Evolutionary conservation across 2,329 filamentous ascomycete species (phyloP).

Genomic region (Exophiala xenobiotica): DNA sequence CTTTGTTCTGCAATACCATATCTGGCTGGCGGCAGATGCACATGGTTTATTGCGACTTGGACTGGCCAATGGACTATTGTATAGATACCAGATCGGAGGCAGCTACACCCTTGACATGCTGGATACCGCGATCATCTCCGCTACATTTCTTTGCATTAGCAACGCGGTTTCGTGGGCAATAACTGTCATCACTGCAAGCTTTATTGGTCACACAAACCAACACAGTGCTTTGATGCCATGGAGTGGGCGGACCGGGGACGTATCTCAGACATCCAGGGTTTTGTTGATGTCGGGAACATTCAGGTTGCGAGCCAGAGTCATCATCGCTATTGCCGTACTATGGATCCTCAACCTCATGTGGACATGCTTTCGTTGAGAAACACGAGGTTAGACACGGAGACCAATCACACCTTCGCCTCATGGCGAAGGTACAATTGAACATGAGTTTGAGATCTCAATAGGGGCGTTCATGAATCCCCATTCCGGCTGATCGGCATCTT

Average conservation of each 20-base stretch:
- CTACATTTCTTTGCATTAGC: conserved; percentile 46
- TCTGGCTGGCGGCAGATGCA: conserved; percentile 61
- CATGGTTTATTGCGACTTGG: conserved; percentile 49
- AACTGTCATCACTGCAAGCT: conserved; percentile 39
- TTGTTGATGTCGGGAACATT: neutral
- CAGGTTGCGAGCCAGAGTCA: neutral
- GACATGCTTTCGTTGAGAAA: neutral
- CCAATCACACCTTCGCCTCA: neutral
- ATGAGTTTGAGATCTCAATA: neutral
- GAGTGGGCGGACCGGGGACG: neutral
- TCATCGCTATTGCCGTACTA: neutral
- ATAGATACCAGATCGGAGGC: neutral
- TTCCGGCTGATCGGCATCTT: neutral
- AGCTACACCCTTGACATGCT: conserved; percentile 32
- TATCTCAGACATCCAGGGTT: neutral
- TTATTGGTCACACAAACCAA: conserved; percentile 24
- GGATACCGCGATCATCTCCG: conserved; percentile 36
- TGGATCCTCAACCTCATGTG: neutral
- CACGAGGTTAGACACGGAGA: neutral
- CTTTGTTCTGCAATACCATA: conserved; percentile 61
- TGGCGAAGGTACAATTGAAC: neutral
- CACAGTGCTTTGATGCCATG: neutral
- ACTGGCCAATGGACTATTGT: conserved; percentile 14
- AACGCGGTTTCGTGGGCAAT: conserved; percentile 41
- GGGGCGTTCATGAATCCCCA: too few species aligned